A percentile compares a stretch with the other conserved stretches of the same genome.
Evolutionary conservation across 1,139 yeast species (phyloP).

Genomic region (Barnettozyma hawaiiensis): DNA sequence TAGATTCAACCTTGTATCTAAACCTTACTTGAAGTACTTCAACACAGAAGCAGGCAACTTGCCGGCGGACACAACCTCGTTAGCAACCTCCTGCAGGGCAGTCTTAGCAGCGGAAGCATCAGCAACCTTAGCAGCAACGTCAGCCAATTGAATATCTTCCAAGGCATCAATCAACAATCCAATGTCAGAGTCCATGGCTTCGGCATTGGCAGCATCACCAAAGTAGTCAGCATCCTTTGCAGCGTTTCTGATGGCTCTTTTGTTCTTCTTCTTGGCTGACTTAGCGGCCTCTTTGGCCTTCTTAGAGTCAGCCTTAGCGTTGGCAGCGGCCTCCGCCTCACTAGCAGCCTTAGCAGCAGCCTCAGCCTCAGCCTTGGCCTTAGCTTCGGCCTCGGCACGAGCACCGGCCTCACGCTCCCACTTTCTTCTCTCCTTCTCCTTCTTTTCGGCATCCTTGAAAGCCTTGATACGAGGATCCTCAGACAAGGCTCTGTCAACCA

Average conservation of each 20-base stretch:
- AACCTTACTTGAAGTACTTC: conserved; percentile 32
- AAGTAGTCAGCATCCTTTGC: conserved; percentile 84
- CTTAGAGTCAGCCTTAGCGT: conserved; percentile 64
- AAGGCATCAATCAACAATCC: conserved; percentile 73
- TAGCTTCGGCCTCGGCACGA: conserved; percentile 90
- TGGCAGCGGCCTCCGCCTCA: conserved; percentile 58
- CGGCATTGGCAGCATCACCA: conserved; percentile 65
- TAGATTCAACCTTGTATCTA: not conserved
- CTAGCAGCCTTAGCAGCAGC: conserved; percentile 73
- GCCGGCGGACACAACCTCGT: conserved; percentile 38
- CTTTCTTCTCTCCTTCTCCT: conserved; percentile 89
- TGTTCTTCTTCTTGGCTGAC: conserved; percentile 95
- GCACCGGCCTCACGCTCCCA: conserved; percentile 99
- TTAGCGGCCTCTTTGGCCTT: conserved; percentile 97
- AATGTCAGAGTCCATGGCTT: conserved; percentile 71
- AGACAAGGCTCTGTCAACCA: conserved; percentile 80
- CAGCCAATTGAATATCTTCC: conserved; percentile 69
- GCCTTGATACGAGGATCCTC: conserved; percentile 93
- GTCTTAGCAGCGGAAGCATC: conserved; percentile 49
- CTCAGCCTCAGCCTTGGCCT: conserved; percentile 83
- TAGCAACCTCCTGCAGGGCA: conserved; percentile 44
- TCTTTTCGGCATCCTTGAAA: conserved; percentile 92
- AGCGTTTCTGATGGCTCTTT: conserved; percentile 81
- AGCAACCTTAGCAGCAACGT: conserved; percentile 57
- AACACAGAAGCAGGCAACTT: conserved; percentile 37